phyloP scores from a whole-genome alignment of 1,284 basidiomycete genomes.

The Golubevia pallescens region DNA sequence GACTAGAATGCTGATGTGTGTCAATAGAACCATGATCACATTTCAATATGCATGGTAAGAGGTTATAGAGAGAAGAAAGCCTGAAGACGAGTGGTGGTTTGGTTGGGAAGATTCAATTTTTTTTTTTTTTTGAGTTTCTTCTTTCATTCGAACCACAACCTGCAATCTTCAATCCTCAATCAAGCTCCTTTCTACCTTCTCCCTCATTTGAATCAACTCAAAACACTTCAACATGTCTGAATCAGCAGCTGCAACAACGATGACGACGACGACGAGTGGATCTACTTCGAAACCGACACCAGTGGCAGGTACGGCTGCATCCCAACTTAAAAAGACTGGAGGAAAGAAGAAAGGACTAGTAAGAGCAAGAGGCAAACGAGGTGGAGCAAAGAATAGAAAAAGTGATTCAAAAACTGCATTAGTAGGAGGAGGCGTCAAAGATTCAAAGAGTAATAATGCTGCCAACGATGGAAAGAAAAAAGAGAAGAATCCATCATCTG shows the following conservation, averaged over 20 bases:
- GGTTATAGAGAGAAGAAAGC: too few species aligned
- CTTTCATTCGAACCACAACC: too few species aligned
- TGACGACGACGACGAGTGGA: background rate
- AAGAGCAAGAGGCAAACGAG: slow-evolving; percentile 52
- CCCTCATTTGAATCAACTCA: too few species aligned
- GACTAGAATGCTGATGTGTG: too few species aligned
- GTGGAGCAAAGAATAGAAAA: slow-evolving; percentile 49
- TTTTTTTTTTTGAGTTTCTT: too few species aligned
- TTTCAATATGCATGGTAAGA: too few species aligned
- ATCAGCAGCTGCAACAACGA: background rate
- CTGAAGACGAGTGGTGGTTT: too few species aligned
- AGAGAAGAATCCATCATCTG: too few species aligned
- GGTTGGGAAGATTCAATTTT: too few species aligned
- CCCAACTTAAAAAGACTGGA: slow-evolving; percentile 2
- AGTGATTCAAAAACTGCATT: slow-evolving; percentile 2
- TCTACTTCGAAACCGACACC: background rate
- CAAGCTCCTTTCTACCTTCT: too few species aligned
- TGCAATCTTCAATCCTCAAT: too few species aligned
- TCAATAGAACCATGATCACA: too few species aligned
- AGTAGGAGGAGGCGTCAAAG: slow-evolving; percentile 1
- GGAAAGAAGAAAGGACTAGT: slow-evolving; percentile 23
- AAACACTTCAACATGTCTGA: background rate
- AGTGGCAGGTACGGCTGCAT: background rate
- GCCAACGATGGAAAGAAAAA: slow-evolving; percentile 7
- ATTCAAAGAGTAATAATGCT: slow-evolving; percentile 2